phyloP scores from a whole-genome alignment of 108 stramenopile genomes.

The Ochromonas danica region DNA sequence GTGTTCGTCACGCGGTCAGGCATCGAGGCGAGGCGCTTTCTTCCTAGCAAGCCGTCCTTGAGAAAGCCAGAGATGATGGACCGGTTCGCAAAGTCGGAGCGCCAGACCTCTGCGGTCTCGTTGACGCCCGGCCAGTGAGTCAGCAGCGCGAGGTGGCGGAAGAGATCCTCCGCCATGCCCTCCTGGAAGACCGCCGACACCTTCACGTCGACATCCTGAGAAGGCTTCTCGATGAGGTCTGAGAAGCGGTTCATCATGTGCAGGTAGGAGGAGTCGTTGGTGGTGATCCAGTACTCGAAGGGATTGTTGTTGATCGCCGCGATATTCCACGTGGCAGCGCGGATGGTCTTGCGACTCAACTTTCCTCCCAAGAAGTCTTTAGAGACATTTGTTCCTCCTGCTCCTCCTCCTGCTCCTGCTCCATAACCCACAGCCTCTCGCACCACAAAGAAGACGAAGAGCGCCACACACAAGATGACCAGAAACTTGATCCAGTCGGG shows the following conservation, averaged over 20 bases:
- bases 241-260: slow-evolving; percentile 40
- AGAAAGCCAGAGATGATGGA: slow-evolving; percentile 78
- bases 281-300: slow-evolving; percentile 49
- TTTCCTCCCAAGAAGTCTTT: too few relatives aligned
- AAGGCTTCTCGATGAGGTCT: slow-evolving; percentile 55
- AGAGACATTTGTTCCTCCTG: too few relatives aligned
- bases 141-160: slow-evolving; percentile 62
- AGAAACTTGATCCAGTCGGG: too few relatives aligned
- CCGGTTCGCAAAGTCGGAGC: slow-evolving; percentile 72
- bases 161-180: slow-evolving; percentile 59
- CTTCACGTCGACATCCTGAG: slow-evolving; percentile 62
- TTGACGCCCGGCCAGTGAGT: slow-evolving; percentile 61
- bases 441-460: too few relatives aligned
- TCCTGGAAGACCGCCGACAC: slow-evolving; percentile 76
- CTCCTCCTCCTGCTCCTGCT: too few relatives aligned
- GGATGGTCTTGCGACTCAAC: slow-evolving; percentile 1
- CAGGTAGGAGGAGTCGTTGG: slow-evolving; percentile 22
- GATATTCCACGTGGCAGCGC: slow-evolving; percentile 47
- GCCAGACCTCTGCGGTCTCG: slow-evolving; percentile 61
- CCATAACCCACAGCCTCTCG: too few relatives aligned
- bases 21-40: slow-evolving; percentile 87
- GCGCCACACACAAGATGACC: too few relatives aligned
- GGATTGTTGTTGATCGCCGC: slow-evolving; percentile 57
- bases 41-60: slow-evolving; percentile 74
- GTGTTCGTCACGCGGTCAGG: slow-evolving; percentile 91